Base-by-base conservation (phyloP, 2,329 filamentous ascomycete genomes). In the Talaromyces atroroseus region DNA sequence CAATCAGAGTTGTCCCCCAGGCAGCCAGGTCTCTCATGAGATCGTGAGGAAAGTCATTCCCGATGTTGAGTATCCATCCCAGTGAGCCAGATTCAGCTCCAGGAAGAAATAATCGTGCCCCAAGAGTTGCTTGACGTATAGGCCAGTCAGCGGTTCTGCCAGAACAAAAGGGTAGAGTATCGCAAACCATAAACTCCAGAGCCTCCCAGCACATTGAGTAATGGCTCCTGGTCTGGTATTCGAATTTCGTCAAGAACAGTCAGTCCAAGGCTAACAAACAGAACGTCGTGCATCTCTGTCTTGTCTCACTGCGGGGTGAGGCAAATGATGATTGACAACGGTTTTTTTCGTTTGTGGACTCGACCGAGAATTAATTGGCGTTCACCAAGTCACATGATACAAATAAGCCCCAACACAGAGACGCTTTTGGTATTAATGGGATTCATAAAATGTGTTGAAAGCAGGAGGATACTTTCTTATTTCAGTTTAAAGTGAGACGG, bases 191-290 rank as follows among this genome's bases (percentile, higher is more conserved):
- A 72, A 5, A 65, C 58, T 18, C 69, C 70, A 18, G 69, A 71
- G 1, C 71, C 69, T 8, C 71, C 71, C 1, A 68, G 51, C 3
- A 67, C 57, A 59, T 72, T 59, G 4, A 54, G 61, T 26, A 71
- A 50, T 10, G 65, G 57, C 11, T 58, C 24, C 6, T 58, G 60
- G 42, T 58, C 51, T 7, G 67, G 65, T 32, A 70, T 61, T 10
- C 58, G 67, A 42, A 73, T 66, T 54, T 72, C 69, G 53, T 73
- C 71, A 3, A 72, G 63, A 5, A 73, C 68, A 2, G 69, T 62
- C 56, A 69, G 60, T 20, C 71, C 71, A 10, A 73, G 58, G 42
- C 68, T 73, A 26, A 63, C 59, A 50, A 72, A 72, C 16, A 29
- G 54, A 29, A 67, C 60, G 20, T 53, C 21, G 14, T 34, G 21